phyloP scores from a whole-genome alignment of 2,329 filamentous ascomycete genomes.

The Epichloe typhina region DNA sequence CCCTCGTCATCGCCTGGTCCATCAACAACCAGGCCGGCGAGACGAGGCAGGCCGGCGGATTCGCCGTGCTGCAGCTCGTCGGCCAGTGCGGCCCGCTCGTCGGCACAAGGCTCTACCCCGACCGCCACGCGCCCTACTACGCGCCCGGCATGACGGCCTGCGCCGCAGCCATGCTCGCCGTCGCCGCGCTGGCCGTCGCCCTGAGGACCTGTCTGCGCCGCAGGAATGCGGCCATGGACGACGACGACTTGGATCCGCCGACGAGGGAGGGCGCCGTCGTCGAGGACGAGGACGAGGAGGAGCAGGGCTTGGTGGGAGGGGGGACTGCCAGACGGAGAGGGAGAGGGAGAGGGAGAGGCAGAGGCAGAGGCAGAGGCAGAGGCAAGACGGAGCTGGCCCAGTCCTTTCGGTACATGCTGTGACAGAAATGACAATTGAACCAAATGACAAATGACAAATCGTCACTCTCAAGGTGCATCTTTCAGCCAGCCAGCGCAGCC shows the following conservation, averaged over 20 bases:
- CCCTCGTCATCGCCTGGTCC: constrained; percentile 75
- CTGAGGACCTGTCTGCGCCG: constrained; percentile 40
- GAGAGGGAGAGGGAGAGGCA: no score
- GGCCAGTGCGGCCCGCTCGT: constrained; percentile 67
- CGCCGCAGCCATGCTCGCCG: constrained; percentile 47
- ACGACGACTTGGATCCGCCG: constrained; percentile 15
- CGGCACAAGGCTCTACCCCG: constrained; percentile 54
- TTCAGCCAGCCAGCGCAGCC: no score
- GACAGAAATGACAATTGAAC: background rate
- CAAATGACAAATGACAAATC: background rate
- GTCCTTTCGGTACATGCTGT: constrained; percentile 36
- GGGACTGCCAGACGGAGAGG: constrained; percentile 9
- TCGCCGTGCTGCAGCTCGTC: constrained; percentile 68
- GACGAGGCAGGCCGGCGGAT: constrained; percentile 62
- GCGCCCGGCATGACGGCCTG: constrained; percentile 49
- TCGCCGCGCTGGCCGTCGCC: constrained; percentile 40
- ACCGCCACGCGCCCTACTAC: constrained; percentile 47
- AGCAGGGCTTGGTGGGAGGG: constrained; percentile 21
- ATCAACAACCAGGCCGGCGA: constrained; percentile 70
- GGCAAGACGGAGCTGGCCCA: constrained; percentile 10
- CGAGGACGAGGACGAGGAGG: constrained; percentile 30
- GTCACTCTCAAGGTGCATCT: no score
- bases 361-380: no score
- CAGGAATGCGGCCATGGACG: constrained; percentile 35
- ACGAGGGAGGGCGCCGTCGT: constrained; percentile 11